Conservation (phyloP, 495 filamentous ascomycete species). For the Staphylotrichum longicolle region DNA sequence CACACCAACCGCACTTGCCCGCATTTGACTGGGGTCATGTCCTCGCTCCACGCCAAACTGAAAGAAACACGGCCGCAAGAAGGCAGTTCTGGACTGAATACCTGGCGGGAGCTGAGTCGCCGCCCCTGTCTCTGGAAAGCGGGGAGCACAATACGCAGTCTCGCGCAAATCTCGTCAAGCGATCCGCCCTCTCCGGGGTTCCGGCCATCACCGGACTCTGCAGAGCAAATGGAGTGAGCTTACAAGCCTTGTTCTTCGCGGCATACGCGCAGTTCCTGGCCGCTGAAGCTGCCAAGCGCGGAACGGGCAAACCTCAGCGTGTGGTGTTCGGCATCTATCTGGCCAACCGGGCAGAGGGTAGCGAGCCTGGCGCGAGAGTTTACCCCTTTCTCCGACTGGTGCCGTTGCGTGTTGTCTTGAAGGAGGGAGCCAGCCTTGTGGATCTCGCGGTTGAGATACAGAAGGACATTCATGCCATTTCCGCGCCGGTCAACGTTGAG, state of each 20-base stretch:
- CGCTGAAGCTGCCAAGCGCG: background rate
- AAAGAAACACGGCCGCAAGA: conserved; percentile 21
- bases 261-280: conserved; percentile 35
- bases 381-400: conserved; percentile 46
- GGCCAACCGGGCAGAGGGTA: conserved; percentile 38
- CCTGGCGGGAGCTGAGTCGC: conserved; percentile 32
- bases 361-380: conserved; percentile 18
- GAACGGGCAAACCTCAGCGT: conserved; percentile 6
- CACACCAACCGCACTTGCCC: background rate
- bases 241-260: conserved; percentile 47
- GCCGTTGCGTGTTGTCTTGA: conserved; percentile 36
- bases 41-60: conserved; percentile 8
- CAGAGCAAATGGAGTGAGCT: conserved; percentile 33
- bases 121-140: background rate
- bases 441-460: conserved; percentile 39
- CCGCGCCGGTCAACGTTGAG: conserved; percentile 31
- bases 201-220: conserved; percentile 20
- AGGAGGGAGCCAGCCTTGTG: conserved; percentile 4
- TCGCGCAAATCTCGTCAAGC: conserved; percentile 20
- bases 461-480: conserved; percentile 41
- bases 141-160: background rate
- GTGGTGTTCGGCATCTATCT: conserved; percentile 48
- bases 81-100: conserved; percentile 57
- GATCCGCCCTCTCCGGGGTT: conserved; percentile 22
- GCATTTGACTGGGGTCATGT: background rate